Percentiles rank a stretch among this genome's conserved stretches.
Evolutionary conservation across 1,284 basidiomycete genomes (phyloP).

Genomic region (Fomitiporia mediterranea): DNA sequence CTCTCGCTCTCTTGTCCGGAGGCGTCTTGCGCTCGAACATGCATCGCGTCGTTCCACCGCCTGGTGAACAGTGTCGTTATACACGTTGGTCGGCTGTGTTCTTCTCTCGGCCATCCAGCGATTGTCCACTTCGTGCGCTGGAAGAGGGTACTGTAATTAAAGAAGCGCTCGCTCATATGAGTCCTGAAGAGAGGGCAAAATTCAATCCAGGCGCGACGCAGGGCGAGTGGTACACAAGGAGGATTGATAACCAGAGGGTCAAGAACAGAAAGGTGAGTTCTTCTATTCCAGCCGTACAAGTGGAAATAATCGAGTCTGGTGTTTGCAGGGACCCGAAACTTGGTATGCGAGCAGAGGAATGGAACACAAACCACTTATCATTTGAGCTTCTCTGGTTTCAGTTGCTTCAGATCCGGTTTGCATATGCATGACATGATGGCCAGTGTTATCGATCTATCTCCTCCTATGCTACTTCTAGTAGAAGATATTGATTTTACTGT

Average conservation of each 20-base stretch:
- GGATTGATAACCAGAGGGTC: slow-evolving; percentile 42
- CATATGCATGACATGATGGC: background rate
- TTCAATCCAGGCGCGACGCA: slow-evolving; percentile 42
- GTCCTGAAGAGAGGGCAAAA: slow-evolving; percentile 19
- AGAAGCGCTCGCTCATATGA: background rate
- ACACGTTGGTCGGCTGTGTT: slow-evolving; percentile 59
- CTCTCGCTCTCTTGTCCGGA: slow-evolving; percentile 52
- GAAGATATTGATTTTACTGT: background rate
- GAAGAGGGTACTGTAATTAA: slow-evolving; percentile 35
- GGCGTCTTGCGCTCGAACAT: slow-evolving; percentile 55
- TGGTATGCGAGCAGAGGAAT: slow-evolving; percentile 34
- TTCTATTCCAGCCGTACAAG: background rate
- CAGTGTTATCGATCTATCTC: background rate
- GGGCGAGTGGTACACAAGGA: slow-evolving; percentile 43
- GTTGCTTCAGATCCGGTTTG: background rate
- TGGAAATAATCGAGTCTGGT: background rate
- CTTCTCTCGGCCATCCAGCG: slow-evolving; percentile 57
- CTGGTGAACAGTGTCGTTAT: slow-evolving; percentile 41
- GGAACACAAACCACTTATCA: slow-evolving; percentile 27
- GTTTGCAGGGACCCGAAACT: slow-evolving; percentile 31
- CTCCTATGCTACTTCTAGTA: background rate
- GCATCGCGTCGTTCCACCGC: slow-evolving; percentile 37
- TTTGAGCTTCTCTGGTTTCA: background rate
- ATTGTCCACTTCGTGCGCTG: slow-evolving; percentile 41
- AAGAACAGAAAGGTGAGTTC: slow-evolving; percentile 37